These are phyloP conservation scores for Colletotrichum spinosum DNA, from an alignment of 2,329 filamentous ascomycete genomes.

Conservation along the genomic window DNA sequence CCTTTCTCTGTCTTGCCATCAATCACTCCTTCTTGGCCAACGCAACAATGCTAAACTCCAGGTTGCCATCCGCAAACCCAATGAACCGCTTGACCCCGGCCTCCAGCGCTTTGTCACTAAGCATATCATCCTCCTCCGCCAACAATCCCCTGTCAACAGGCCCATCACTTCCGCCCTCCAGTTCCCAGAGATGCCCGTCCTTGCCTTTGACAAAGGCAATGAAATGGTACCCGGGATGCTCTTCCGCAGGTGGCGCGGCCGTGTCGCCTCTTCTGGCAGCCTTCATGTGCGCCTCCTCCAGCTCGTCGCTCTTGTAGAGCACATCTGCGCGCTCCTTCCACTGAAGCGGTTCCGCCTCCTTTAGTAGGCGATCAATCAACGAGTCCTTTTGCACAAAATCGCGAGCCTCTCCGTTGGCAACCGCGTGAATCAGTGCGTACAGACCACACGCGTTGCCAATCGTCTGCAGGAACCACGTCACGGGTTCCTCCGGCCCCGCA, in stretches of 20 bases:
- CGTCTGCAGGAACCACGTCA: conserved; percentile 88
- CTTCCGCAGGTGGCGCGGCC: conserved; percentile 69
- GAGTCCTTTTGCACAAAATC: conserved; percentile 65
- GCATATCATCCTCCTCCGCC: conserved; percentile 67
- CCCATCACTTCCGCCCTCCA: conserved; percentile 81
- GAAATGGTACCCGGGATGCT: conserved; percentile 78
- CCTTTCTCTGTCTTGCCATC: background rate
- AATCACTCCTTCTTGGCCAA: conserved; percentile 41
- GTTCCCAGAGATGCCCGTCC: conserved; percentile 77
- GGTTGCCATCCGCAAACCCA: conserved; percentile 48
- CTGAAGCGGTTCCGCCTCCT: conserved; percentile 70
- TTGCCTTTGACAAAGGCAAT: conserved; percentile 81
- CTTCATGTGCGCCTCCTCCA: conserved; percentile 79
- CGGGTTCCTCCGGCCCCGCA: conserved; percentile 64
- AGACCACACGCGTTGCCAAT: conserved; percentile 86
- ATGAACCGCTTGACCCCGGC: conserved; percentile 63
- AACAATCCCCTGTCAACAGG: conserved; percentile 75
- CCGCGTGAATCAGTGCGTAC: conserved; percentile 80
- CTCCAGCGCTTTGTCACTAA: conserved; percentile 76
- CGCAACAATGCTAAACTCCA: conserved; percentile 54
- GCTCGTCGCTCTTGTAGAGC: conserved; percentile 75
- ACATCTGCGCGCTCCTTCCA: conserved; percentile 73
- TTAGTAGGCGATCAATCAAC: conserved; percentile 68
- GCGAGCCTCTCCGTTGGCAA: conserved; percentile 75
- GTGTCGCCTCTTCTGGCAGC: conserved; percentile 79